phyloP scores from a whole-genome alignment of 176 grass and related monocot genomes.

The Sorghum bicolor region Sorghum_bicolor_NCBIv3 NC_012870.2:75553001-75553500 shows the following conservation, averaged over 20 bases:
- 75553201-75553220: neutral
- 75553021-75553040: neutral
- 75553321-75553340: neutral
- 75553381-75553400: neutral
- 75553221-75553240: neutral
- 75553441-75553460: neutral
- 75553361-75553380: neutral
- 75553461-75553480: constrained; percentile 24
- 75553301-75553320: neutral
- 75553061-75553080: neutral
- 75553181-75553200: neutral
- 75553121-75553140: neutral
- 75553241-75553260: neutral
- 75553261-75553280: neutral
- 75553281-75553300: neutral
- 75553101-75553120: neutral
- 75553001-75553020: neutral
- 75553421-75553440: neutral
- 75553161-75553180: neutral
- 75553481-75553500: neutral
- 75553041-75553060: neutral
- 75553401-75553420: neutral
- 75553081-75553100: neutral
- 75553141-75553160: neutral
- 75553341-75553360: neutral